Percentiles rank a stretch among this genome's conserved stretches.
These are phyloP conservation scores for Fonsecaea pedrosoi DNA, from an alignment of 2,329 filamentous ascomycete species.

Conservation along the genomic window DNA sequence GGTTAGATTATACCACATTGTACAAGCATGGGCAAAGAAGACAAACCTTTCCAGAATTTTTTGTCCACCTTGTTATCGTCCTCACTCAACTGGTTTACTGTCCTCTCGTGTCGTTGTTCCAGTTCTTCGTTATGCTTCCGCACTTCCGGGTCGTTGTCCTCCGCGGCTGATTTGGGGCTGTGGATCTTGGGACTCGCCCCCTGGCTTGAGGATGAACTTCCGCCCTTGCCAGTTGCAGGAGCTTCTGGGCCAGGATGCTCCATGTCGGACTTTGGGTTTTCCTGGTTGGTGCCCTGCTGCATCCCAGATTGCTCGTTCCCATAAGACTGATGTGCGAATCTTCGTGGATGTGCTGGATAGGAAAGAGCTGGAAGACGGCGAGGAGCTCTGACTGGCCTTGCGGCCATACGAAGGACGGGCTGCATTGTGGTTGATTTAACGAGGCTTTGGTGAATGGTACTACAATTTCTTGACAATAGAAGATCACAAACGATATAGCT, in stretches of 20 bases:
- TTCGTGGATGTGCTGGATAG: constrained; percentile 19
- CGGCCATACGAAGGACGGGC: constrained; percentile 20
- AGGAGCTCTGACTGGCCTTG: constrained; percentile 23
- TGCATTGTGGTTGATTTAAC: constrained; percentile 21
- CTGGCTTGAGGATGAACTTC: constrained; percentile 18
- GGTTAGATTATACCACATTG: constrained; percentile 13
- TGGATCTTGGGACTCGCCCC: constrained; percentile 34
- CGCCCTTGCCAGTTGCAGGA: constrained; percentile 33
- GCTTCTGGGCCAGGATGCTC: constrained; percentile 41
- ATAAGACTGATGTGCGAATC: constrained; percentile 36
- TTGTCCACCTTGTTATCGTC: constrained; percentile 41
- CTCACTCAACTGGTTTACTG: constrained; percentile 38
- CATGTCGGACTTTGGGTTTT: constrained; percentile 35
- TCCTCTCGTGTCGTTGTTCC: constrained; percentile 30
- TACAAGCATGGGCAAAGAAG: background rate
- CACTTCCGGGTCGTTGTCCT: constrained; percentile 38
- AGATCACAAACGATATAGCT: background rate
- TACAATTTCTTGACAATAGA: background rate
- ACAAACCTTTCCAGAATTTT: constrained; percentile 39
- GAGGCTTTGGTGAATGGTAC: background rate
- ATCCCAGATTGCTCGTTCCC: constrained; percentile 38
- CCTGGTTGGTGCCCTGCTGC: constrained; percentile 33
- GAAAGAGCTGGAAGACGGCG: constrained; percentile 13
- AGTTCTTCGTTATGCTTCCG: constrained; percentile 38
- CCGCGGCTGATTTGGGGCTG: constrained; percentile 38